Conservation (phyloP, 305 asterid genomes). For the Rubia peregrina region DNA sequence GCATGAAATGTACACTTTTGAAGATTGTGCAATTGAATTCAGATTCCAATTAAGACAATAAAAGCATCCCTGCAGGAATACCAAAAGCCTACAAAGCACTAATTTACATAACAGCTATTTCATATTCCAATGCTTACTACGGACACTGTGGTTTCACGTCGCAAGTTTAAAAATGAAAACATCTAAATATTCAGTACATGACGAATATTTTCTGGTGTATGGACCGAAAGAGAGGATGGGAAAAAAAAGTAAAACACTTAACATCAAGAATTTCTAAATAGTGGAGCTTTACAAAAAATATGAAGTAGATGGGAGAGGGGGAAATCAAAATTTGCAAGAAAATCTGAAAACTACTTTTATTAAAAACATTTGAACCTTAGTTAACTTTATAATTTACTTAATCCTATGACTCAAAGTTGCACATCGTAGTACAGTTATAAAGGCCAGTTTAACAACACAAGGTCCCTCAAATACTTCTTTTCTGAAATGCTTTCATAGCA, state of each 20-base stretch:
- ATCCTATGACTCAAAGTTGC: neutral
- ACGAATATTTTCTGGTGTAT: neutral
- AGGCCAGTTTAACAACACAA: neutral
- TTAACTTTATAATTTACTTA: neutral
- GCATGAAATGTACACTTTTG: neutral
- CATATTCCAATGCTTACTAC: neutral
- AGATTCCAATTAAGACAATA: neutral
- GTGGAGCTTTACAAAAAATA: neutral
- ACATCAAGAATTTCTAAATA: neutral
- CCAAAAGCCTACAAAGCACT: neutral
- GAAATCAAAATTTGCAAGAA: neutral
- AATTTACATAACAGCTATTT: neutral
- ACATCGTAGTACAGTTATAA: neutral
- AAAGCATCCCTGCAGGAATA: neutral
- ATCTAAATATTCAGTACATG: neutral
- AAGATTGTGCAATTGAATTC: constrained; percentile 6
- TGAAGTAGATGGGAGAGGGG: neutral
- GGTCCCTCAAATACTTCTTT: neutral
- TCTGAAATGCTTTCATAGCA: neutral
- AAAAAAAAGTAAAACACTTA: neutral
- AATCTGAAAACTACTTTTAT: neutral
- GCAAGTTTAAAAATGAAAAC: neutral
- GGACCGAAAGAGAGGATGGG: neutral
- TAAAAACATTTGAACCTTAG: neutral
- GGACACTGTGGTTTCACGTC: neutral